Percentiles rank a stretch among this genome's conserved stretches.
Conservation (phyloP, 2,329 filamentous ascomycete genomes). For the Pyrenochaeta sp. region DNA sequence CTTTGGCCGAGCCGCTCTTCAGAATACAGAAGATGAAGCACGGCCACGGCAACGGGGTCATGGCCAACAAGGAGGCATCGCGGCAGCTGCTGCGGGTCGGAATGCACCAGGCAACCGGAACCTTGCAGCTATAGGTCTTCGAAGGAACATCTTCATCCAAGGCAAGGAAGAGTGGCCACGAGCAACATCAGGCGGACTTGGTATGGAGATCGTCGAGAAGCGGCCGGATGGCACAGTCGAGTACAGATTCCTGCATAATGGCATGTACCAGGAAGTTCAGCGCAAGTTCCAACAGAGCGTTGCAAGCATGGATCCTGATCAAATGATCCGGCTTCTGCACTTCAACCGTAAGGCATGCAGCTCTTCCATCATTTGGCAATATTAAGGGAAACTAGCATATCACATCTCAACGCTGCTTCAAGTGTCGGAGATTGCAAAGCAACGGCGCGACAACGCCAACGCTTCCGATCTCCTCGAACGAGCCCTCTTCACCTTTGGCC, state of each 20-base stretch:
- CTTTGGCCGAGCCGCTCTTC: conserved; percentile 71
- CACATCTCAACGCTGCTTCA: conserved; percentile 94
- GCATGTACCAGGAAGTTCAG: conserved; percentile 77
- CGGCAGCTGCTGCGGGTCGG: conserved; percentile 62
- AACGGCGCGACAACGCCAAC: conserved; percentile 86
- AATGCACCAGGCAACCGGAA: conserved; percentile 65
- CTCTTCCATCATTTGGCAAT: background rate
- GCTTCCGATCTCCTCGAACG: conserved; percentile 88
- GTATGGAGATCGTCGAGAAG: conserved; percentile 75
- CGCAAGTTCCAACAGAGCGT: conserved; percentile 78
- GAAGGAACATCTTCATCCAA: conserved; percentile 83
- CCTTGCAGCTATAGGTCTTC: conserved; percentile 73
- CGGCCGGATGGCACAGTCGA: conserved; percentile 67
- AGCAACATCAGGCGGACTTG: conserved; percentile 78
- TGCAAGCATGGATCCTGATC: conserved; percentile 83
- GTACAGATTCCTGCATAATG: conserved; percentile 80
- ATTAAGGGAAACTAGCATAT: conserved; percentile 66
- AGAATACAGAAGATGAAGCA: conserved; percentile 62
- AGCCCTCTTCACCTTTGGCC: conserved; percentile 91
- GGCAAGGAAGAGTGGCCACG: conserved; percentile 88
- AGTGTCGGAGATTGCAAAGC: conserved; percentile 89
- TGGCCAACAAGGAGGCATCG: conserved; percentile 66
- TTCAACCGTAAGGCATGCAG: conserved; percentile 61
- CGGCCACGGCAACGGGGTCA: conserved; percentile 61
- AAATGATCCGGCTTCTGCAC: conserved; percentile 77